Percentiles rank a stretch among this genome's conserved stretches.
These are phyloP conservation scores for Ophiostoma angusticollis DNA, from an alignment of 2,329 filamentous ascomycete species.

Conservation along the genomic window DNA sequence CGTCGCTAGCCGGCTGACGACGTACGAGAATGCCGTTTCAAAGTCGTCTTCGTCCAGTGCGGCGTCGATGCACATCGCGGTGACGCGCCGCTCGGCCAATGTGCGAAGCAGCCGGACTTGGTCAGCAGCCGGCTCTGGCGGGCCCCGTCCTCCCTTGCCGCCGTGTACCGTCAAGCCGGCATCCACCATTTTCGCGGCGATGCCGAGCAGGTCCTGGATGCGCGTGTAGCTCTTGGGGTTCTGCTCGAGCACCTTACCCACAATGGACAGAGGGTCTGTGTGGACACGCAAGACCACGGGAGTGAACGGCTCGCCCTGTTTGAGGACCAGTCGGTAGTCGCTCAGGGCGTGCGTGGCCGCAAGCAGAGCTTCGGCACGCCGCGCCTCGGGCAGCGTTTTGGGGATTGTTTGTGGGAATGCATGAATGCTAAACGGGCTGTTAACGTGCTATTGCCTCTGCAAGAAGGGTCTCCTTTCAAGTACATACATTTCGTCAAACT, in stretches of 20 bases:
- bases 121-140: slow-evolving; percentile 16
- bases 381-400: slow-evolving; percentile 35
- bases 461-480: too few relatives aligned
- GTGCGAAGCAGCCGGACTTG: slow-evolving; percentile 20
- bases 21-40: slow-evolving; percentile 76
- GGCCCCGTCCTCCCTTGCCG: slow-evolving; percentile 19
- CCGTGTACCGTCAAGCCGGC: slow-evolving; percentile 35
- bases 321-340: slow-evolving; percentile 64
- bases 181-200: slow-evolving; percentile 53
- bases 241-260: slow-evolving; percentile 62
- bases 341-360: slow-evolving; percentile 63
- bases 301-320: slow-evolving; percentile 67
- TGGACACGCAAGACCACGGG: slow-evolving; percentile 69
- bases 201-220: slow-evolving; percentile 57
- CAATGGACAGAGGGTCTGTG: slow-evolving; percentile 58
- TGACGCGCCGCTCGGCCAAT: slow-evolving; percentile 51
- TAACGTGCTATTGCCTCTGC: too few relatives aligned
- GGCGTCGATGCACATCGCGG: slow-evolving; percentile 68
- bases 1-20: slow-evolving; percentile 53
- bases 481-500: slow-evolving; percentile 59
- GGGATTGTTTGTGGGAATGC: slow-evolving; percentile 48
- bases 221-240: slow-evolving; percentile 63
- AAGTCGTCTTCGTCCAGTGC: slow-evolving; percentile 68
- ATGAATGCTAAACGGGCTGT: slow-evolving; percentile 40
- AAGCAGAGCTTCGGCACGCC: slow-evolving; percentile 50